phyloP scores from a whole-genome alignment of 441 rosid genomes.

The Pelargonium fulgidum region DNA sequence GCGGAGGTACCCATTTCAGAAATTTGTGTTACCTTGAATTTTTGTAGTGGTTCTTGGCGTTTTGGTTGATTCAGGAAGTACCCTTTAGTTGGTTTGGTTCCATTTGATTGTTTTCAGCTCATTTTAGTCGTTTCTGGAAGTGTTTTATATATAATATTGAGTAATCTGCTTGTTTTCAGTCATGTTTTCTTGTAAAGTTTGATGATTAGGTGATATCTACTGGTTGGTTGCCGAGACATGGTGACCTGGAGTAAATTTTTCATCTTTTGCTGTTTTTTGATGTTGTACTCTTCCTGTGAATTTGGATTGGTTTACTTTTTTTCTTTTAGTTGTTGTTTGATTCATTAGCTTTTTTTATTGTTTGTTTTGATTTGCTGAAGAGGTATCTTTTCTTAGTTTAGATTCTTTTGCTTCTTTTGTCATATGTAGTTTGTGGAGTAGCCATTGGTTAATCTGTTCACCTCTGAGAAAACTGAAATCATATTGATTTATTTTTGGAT shows the following conservation, averaged over 20 bases:
- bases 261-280: not conserved
- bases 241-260: not conserved
- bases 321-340: not conserved
- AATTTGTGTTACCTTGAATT: not conserved
- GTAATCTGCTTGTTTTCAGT: not conserved
- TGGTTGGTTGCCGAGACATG: not conserved
- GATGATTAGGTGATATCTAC: not conserved
- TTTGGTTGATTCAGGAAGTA: not conserved
- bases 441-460: not conserved
- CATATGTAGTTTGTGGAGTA: not conserved
- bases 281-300: not conserved
- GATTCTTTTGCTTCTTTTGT: not conserved
- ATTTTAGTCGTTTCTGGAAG: not conserved
- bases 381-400: not conserved
- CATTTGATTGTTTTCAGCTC: not conserved
- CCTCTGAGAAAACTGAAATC: not conserved
- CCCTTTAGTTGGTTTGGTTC: not conserved
- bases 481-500: not conserved
- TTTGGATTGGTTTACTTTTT: not conserved
- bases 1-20: conserved; percentile 55
- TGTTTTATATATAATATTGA: not conserved
- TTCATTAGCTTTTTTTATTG: not conserved
- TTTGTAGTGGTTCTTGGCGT: not conserved
- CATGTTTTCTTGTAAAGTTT: not conserved
- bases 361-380: not conserved